A percentile compares a stretch with the other conserved stretches of the same genome.
phyloP scores from a whole-genome alignment of 805 yeast species.

The Ogataea kodamae region DNA sequence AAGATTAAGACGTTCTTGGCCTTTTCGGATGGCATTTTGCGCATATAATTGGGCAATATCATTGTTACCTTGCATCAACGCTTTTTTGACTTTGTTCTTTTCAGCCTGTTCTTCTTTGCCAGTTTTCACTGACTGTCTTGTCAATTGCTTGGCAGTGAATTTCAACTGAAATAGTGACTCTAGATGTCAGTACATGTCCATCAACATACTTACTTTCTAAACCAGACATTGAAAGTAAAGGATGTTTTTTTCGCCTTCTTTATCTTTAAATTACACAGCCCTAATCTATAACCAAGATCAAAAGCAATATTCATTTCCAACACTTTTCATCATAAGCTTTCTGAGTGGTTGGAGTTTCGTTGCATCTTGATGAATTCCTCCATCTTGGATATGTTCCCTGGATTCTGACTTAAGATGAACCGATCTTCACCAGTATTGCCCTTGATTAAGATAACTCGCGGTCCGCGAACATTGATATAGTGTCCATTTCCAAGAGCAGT shows the following conservation, averaged over 20 bases:
- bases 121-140: slow-evolving; percentile 84
- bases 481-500: slow-evolving; percentile 36
- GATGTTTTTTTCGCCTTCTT: slow-evolving; percentile 3
- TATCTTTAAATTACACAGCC: slow-evolving; percentile 7
- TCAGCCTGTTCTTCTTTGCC: slow-evolving; percentile 87
- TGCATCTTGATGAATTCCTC: slow-evolving; percentile 26
- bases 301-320: too few relatives aligned
- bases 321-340: too few relatives aligned
- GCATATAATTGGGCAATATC: slow-evolving; percentile 95
- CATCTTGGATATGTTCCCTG: slow-evolving; percentile 12
- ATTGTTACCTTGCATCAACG: slow-evolving; percentile 76
- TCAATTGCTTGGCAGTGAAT: slow-evolving; percentile 92
- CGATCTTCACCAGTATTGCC: slow-evolving; percentile 36
- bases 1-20: slow-evolving; percentile 79
- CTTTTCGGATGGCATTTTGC: slow-evolving; percentile 90
- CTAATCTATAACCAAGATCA: slow-evolving; percentile 36
- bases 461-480: slow-evolving; percentile 52
- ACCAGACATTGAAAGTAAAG: slow-evolving; percentile 3
- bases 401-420: slow-evolving; percentile 11
- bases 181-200: slow-evolving; percentile 33
- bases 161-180: slow-evolving; percentile 65
- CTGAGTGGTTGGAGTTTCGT: too few relatives aligned
- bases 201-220: slow-evolving; percentile 6
- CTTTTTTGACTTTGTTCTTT: slow-evolving; percentile 86
- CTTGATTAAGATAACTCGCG: slow-evolving; percentile 48